Conservation (phyloP, 169 alveolate genomes). For the Eimeria maxima region DNA sequence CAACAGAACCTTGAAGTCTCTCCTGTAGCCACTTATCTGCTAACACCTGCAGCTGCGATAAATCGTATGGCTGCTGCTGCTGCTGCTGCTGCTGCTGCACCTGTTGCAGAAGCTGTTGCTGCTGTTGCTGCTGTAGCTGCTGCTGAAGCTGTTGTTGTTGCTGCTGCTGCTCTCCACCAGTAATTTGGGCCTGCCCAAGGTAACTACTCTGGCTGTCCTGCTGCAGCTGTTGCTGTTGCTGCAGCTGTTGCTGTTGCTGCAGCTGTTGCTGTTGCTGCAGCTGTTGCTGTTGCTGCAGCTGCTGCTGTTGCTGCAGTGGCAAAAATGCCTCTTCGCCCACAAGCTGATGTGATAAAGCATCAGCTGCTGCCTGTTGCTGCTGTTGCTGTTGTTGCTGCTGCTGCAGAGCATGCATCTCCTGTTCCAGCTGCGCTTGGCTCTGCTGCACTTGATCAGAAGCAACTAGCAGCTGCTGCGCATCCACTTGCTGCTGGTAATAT, state of each 20-base stretch:
- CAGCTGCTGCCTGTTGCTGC: slow-evolving; percentile 25
- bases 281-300: background rate
- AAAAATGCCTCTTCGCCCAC: background rate
- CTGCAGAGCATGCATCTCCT: background rate
- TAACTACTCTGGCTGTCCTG: background rate
- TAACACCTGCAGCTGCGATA: slow-evolving; percentile 27
- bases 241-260: background rate
- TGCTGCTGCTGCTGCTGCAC: background rate
- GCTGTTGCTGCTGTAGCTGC: background rate
- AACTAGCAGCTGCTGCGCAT: background rate
- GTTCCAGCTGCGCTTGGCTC: background rate
- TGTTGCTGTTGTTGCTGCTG: slow-evolving; percentile 49
- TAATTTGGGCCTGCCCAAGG: too few species aligned
- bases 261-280: background rate
- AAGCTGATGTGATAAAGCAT: background rate
- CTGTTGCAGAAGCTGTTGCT: background rate
- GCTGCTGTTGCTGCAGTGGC: slow-evolving; percentile 1
- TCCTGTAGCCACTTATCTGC: slow-evolving; percentile 20
- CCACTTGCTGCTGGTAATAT: slow-evolving; percentile 13
- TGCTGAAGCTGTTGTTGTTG: background rate
- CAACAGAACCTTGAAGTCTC: slow-evolving; percentile 35
- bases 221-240: background rate
- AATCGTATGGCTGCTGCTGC: background rate
- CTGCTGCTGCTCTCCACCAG: too few species aligned
- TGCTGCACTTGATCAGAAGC: slow-evolving; percentile 31